phyloP scores from a whole-genome alignment of 768 basidiomycete species.

The Rhizopogon vulgaris region DNA sequence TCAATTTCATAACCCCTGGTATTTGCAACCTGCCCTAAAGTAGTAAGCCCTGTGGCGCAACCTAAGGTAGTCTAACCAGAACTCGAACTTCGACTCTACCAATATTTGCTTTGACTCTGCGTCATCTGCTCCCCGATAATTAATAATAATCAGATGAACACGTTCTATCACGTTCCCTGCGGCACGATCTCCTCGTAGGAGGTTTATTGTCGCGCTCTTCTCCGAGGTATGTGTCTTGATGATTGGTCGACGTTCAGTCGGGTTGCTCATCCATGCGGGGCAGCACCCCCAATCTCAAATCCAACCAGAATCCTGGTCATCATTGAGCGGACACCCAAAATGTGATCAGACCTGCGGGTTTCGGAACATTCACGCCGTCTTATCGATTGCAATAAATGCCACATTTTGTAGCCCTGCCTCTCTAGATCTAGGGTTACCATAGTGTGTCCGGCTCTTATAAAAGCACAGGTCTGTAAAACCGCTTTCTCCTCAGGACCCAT shows the following conservation, averaged over 20 bases:
- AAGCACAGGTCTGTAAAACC: conserved; percentile 13
- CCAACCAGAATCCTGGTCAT: conserved; percentile 19
- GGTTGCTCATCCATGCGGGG: conserved; percentile 9
- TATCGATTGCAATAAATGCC: conserved; percentile 22
- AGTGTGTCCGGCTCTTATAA: conserved; percentile 23
- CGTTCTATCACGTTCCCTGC: conserved; percentile 2
- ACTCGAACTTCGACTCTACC: not conserved
- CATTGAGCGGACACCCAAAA: conserved; percentile 12
- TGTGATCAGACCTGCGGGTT: conserved; percentile 9
- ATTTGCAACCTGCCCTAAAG: conserved; percentile 29
- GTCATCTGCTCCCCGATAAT: not conserved
- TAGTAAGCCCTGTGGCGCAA: conserved; percentile 22
- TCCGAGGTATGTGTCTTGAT: not conserved
- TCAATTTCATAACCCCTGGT: conserved; percentile 6
- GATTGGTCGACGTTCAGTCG: not conserved
- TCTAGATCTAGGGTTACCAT: conserved; percentile 16
- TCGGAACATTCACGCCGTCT: conserved; percentile 22
- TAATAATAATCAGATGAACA: not conserved
- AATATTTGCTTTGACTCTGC: conserved; percentile 7
- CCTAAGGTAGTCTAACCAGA: not conserved
- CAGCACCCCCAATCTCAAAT: conserved; percentile 17
- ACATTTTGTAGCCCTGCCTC: conserved; percentile 13
- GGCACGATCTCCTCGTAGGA: not conserved
- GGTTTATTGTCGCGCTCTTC: conserved; percentile 1
- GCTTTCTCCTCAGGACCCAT: conserved; percentile 25